Conservation (phyloP, 768 basidiomycete genomes). For the Leccinum broughii region DNA sequence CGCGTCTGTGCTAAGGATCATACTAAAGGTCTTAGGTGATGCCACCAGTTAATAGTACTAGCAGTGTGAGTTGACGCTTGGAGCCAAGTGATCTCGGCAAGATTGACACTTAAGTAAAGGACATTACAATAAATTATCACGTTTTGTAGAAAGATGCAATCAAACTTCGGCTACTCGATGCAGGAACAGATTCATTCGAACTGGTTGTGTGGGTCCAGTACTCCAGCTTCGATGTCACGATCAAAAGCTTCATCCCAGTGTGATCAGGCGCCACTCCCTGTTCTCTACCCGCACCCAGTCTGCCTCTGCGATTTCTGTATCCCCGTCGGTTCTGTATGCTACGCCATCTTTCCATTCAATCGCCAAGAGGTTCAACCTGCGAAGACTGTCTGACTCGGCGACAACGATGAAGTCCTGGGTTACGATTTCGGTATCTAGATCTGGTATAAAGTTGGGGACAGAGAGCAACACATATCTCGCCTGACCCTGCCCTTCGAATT, state of each 20-base stretch:
- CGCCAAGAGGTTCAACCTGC: background rate
- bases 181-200: no score
- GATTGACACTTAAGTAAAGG: no score
- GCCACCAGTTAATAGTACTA: no score
- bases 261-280: conserved; percentile 12
- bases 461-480: background rate
- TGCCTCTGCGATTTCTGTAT: background rate
- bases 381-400: background rate
- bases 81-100: no score
- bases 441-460: background rate
- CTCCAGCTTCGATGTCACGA: background rate
- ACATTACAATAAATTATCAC: background rate
- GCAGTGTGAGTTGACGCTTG: no score
- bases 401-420: conserved; percentile 16
- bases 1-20: no score
- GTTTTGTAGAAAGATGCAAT: background rate
- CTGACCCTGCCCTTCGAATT: background rate
- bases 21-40: no score
- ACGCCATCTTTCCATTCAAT: background rate
- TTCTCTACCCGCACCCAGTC: conserved; percentile 10
- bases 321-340: background rate
- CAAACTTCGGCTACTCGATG: background rate
- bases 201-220: background rate
- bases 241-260: background rate
- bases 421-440: background rate